Evolutionary conservation across 805 yeast genomes (phyloP).

Genomic region (Candida maltosa): DNA sequence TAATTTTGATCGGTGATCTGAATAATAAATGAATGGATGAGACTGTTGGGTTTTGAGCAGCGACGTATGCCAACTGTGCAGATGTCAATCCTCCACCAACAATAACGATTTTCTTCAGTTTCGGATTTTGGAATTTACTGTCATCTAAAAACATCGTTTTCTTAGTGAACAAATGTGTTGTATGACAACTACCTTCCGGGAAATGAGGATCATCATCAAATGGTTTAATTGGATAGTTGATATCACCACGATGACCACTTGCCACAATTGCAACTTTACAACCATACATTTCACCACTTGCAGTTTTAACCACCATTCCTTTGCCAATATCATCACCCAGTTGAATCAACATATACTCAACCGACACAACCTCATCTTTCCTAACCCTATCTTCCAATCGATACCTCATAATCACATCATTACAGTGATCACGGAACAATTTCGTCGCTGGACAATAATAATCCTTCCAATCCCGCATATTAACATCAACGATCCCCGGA

Average conservation of each 20-base stretch:
- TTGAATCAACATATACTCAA: slow-evolving; percentile 25
- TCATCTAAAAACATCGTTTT: slow-evolving; percentile 17
- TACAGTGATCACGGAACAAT: slow-evolving; percentile 38
- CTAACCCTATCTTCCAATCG: slow-evolving; percentile 22
- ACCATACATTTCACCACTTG: slow-evolving; percentile 27
- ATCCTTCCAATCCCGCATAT: slow-evolving; percentile 43
- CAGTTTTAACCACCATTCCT: slow-evolving; percentile 32
- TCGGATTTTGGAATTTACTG: slow-evolving; percentile 6
- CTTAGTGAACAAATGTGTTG: slow-evolving; percentile 30
- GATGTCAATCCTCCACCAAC: slow-evolving; percentile 48
- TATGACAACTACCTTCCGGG: slow-evolving; percentile 30
- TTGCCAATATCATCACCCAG: slow-evolving; percentile 18
- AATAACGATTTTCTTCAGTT: slow-evolving; percentile 22
- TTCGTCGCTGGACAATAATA: slow-evolving; percentile 42
- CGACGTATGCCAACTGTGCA: slow-evolving; percentile 42
- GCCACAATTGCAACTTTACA: slow-evolving; percentile 32
- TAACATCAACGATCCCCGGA: slow-evolving; percentile 37
- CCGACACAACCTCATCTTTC: slow-evolving; percentile 29
- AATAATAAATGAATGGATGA: slow-evolving; percentile 29
- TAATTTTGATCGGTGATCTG: slow-evolving; percentile 37
- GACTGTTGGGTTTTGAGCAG: slow-evolving; percentile 24
- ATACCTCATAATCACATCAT: slow-evolving; percentile 30
- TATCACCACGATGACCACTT: slow-evolving; percentile 32
- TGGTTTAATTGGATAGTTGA: slow-evolving; percentile 29
- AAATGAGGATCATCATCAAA: slow-evolving; percentile 10